Percentiles rank a stretch among this genome's conserved stretches.
These are phyloP conservation scores for Paracamarosporium sp. DNA, from an alignment of 2,329 filamentous ascomycete species.

Conservation along the genomic window DNA sequence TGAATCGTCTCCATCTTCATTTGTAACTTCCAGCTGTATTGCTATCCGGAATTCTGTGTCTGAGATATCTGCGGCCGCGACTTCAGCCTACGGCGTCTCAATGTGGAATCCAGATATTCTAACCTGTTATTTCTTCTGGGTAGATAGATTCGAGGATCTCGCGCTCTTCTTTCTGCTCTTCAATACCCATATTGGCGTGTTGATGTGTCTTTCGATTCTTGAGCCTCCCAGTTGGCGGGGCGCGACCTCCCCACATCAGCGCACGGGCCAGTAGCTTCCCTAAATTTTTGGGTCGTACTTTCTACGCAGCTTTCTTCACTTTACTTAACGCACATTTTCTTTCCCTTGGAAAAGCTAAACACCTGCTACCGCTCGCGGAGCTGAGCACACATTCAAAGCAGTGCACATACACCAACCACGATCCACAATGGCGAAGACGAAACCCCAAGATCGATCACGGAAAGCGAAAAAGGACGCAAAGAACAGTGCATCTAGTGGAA, in stretches of 20 bases:
- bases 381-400: slow-evolving; percentile 8
- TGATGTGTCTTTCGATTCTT: neutral
- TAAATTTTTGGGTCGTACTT: slow-evolving; percentile 28
- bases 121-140: slow-evolving; percentile 94
- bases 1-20: slow-evolving; percentile 66
- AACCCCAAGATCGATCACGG: slow-evolving; percentile 51
- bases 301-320: neutral
- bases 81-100: slow-evolving; percentile 19
- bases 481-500: slow-evolving; percentile 47
- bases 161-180: slow-evolving; percentile 94
- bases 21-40: slow-evolving; percentile 79
- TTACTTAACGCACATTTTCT: neutral
- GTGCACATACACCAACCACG: neutral
- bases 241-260: slow-evolving; percentile 30
- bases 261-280: slow-evolving; percentile 25
- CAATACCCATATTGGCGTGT: slow-evolving; percentile 56
- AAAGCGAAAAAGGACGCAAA: slow-evolving; percentile 43
- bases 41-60: slow-evolving; percentile 88
- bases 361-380: neutral
- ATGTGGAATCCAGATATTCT: slow-evolving; percentile 9
- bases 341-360: neutral
- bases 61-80: slow-evolving; percentile 72
- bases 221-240: slow-evolving; percentile 7
- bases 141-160: slow-evolving; percentile 99
- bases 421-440: slow-evolving; percentile 60